Evolutionary conservation across 768 basidiomycete genomes (phyloP).

Genomic region (Lactarius hatsudake): DNA sequence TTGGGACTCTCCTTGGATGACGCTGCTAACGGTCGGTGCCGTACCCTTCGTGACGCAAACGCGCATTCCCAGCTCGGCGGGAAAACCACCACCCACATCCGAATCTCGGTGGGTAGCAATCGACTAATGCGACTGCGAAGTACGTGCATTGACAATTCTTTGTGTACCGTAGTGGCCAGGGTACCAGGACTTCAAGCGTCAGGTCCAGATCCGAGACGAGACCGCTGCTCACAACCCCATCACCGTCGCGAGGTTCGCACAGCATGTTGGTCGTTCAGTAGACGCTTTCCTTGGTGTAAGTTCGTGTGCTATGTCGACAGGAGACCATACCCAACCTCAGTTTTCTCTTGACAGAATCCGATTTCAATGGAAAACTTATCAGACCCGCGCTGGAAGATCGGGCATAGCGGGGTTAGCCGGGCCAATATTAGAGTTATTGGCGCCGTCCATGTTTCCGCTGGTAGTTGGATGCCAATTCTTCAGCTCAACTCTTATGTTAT

Average conservation of each 20-base stretch:
- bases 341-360: background rate
- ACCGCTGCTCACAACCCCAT: constrained; percentile 7
- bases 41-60: constrained; percentile 2
- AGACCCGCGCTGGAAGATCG: constrained; percentile 9
- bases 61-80: constrained; percentile 11
- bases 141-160: background rate
- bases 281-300: constrained; percentile 20
- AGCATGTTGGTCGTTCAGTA: constrained; percentile 19
- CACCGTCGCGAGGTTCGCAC: constrained; percentile 18
- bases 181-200: constrained; percentile 11
- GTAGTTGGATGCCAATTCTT: constrained; percentile 26
- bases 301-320: background rate
- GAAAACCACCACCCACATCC: constrained; percentile 11
- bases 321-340: background rate
- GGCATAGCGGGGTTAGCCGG: background rate
- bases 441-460: constrained; percentile 19
- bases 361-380: background rate
- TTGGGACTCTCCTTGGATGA: constrained; percentile 14
- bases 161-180: constrained; percentile 18
- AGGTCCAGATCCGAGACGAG: constrained; percentile 21
- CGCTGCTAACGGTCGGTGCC: constrained; percentile 10
- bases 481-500: constrained; percentile 8
- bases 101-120: constrained; percentile 16
- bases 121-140: background rate
- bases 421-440: constrained; percentile 16